Base-by-base conservation (phyloP, 257 asterid genomes). In the Leptodermis oblonga region DNA sequence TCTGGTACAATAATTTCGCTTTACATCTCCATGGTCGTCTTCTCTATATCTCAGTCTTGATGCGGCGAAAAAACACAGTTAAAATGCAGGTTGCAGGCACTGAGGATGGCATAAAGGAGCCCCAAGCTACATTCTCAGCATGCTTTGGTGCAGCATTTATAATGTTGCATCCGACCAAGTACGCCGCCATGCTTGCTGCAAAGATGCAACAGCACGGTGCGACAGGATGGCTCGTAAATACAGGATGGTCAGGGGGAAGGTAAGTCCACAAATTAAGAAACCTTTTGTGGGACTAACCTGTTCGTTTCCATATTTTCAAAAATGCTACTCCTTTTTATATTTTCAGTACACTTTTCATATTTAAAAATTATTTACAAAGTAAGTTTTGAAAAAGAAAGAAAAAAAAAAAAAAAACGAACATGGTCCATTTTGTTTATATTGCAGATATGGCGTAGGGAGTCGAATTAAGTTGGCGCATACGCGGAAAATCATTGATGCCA, bases 201-300 rank as follows among this genome's bases (percentile, higher is more conserved):
- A 90, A 92, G 72, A 90, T 92, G 98, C 79, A 82, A 49, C 77
- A 87, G 74, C 95, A 92, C 15, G 96, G 97, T 26, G 95, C 97
- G 26, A 88, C 96, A 7, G 97, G 89, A 33, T 92, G 97, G 97
- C 98, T 92, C 33, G 97, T 92, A 13, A 89, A 92, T 79, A 92
- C 97, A 39, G 97, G 97, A 58, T 92, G 97, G 97, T 88, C 97
- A 1, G 95, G 92, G 36, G 97, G 97, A 81, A 92, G 97, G 95
- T 91, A 87, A 46, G 69, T 7, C 49, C 7, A 46, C 28, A 8
- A n/a, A n/a, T n/a, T n/a, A n/a, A n/a, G n/a, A n/a, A n/a, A n/a
- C n/a, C n/a, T n/a, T n/a, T n/a, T n/a, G n/a, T n/a, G n/a, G n/a
- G n/a, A n/a, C n/a, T n/a, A n/a, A n/a, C n/a, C n/a, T n/a, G n/a